phyloP scores from a whole-genome alignment of 2,329 filamentous ascomycete genomes.

The Penicillium vulpinum region DNA sequence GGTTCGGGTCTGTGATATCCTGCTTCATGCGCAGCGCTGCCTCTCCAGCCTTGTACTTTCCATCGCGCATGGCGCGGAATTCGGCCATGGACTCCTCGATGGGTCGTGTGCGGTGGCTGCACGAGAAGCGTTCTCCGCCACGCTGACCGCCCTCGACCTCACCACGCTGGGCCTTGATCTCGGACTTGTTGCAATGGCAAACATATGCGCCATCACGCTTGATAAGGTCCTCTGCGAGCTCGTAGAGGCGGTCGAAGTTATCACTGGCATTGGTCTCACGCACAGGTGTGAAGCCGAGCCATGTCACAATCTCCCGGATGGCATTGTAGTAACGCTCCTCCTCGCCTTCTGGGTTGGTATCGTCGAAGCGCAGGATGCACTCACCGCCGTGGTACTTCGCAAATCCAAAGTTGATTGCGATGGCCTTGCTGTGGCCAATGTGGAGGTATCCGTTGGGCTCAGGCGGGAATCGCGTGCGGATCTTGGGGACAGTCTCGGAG shows the following conservation, averaged over 20 bases:
- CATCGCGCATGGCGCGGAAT: conserved; percentile 87
- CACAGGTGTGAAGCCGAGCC: conserved; percentile 78
- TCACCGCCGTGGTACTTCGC: conserved; percentile 78
- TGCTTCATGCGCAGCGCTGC: conserved; percentile 94
- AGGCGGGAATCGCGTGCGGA: conserved; percentile 72
- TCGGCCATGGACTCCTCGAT: conserved; percentile 75
- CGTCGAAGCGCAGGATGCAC: conserved; percentile 80
- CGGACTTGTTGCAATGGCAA: conserved; percentile 76
- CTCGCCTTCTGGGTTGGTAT: conserved; percentile 93
- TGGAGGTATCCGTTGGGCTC: conserved; percentile 94
- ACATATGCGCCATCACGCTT: conserved; percentile 70
- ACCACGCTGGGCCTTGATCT: conserved; percentile 85
- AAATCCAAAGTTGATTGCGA: conserved; percentile 95
- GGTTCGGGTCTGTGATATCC: conserved; percentile 75
- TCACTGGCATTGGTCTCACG: conserved; percentile 85
- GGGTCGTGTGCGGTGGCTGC: conserved; percentile 73
- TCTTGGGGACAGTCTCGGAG: conserved; percentile 35
- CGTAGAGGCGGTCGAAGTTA: conserved; percentile 84
- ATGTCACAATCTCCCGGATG: conserved; percentile 84
- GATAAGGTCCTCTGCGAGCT: conserved; percentile 83
- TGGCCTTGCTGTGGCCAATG: conserved; percentile 92
- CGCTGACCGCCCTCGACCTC: conserved; percentile 65
- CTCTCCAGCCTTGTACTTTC: conserved; percentile 81
- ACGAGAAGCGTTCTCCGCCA: conserved; percentile 71
- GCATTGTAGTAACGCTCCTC: conserved; percentile 85